Percentiles rank a stretch among this genome's conserved stretches.
Conservation (phyloP, 176 grass and related monocot genomes). For the Thalia dealbata region DNA sequence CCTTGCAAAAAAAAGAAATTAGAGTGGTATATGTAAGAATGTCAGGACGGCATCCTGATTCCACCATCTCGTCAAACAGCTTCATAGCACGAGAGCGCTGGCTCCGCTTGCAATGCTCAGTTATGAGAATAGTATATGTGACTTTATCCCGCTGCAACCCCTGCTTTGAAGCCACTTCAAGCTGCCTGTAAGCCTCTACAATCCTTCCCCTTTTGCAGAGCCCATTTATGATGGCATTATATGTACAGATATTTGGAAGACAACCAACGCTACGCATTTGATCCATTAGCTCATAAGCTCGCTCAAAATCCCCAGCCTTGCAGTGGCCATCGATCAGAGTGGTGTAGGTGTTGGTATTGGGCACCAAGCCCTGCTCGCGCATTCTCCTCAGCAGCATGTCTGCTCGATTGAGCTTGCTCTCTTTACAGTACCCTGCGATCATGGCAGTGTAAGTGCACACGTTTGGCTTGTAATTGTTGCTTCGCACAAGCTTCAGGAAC, state of each 20-base stretch:
- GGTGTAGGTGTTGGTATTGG: slow-evolving; percentile 82
- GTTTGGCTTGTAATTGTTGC: slow-evolving; percentile 70
- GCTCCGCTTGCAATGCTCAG: slow-evolving; percentile 65
- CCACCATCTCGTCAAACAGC: slow-evolving; percentile 60
- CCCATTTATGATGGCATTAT: slow-evolving; percentile 66
- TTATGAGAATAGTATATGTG: slow-evolving; percentile 68
- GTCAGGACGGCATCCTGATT: slow-evolving; percentile 57
- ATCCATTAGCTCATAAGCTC: slow-evolving; percentile 53
- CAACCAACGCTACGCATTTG: slow-evolving; percentile 55
- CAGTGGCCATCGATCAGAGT: slow-evolving; percentile 54
- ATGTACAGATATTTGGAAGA: slow-evolving; percentile 63
- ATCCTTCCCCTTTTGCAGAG: slow-evolving; percentile 62
- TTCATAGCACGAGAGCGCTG: slow-evolving; percentile 46
- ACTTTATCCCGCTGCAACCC: slow-evolving; percentile 66
- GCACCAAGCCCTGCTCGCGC: slow-evolving; percentile 50
- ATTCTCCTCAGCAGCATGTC: slow-evolving; percentile 83
- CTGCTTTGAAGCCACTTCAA: slow-evolving; percentile 34
- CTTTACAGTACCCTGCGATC: slow-evolving; percentile 79
- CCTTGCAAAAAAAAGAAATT: slow-evolving; percentile 61
- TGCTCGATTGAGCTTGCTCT: slow-evolving; percentile 64
- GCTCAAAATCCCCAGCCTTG: slow-evolving; percentile 49
- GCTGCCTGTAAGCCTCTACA: slow-evolving; percentile 73
- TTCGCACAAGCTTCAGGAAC: slow-evolving; percentile 81
- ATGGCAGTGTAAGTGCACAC: slow-evolving; percentile 76
- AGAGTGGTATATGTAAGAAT: slow-evolving; percentile 74